These are phyloP conservation scores for Vitellaria paradoxa DNA, from an alignment of 179 eudicot genomes.

Conservation along the genomic window DNA sequence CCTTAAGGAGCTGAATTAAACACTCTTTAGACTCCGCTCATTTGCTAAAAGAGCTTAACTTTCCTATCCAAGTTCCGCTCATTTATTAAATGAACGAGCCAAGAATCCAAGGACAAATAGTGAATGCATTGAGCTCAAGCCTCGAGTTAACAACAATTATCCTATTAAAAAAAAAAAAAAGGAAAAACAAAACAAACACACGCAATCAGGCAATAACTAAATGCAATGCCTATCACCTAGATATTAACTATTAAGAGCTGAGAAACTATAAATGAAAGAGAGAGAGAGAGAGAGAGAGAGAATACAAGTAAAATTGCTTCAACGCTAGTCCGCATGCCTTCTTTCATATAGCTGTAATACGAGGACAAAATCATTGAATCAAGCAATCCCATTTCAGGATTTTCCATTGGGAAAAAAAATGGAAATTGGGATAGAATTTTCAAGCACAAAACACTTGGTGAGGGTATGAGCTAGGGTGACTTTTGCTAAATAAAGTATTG, in stretches of 20 bases:
- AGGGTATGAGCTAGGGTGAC: neutral
- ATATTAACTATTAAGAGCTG: neutral
- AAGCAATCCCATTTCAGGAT: slow-evolving; percentile 2
- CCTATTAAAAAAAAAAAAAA: neutral
- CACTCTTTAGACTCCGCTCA: too few relatives aligned
- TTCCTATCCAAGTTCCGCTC: too few relatives aligned
- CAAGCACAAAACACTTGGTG: neutral
- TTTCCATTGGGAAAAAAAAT: neutral
- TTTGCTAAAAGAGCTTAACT: too few relatives aligned
- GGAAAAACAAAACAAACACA: too few relatives aligned
- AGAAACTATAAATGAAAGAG: neutral
- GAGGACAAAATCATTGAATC: neutral
- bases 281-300: neutral
- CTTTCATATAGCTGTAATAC: slow-evolving; percentile 40
- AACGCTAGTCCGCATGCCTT: slow-evolving; percentile 72
- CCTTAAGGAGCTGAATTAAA: too few relatives aligned
- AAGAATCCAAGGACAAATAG: neutral
- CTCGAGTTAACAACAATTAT: neutral
- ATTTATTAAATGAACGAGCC: too few relatives aligned
- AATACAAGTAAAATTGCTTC: slow-evolving; percentile 76
- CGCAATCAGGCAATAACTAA: neutral
- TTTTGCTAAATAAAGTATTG: neutral
- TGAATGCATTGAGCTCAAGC: neutral
- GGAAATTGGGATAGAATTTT: neutral
- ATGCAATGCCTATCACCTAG: neutral